These are phyloP conservation scores for Mytilinidion resinicola DNA, from an alignment of 495 filamentous ascomycete genomes.

Conservation along the genomic window DNA sequence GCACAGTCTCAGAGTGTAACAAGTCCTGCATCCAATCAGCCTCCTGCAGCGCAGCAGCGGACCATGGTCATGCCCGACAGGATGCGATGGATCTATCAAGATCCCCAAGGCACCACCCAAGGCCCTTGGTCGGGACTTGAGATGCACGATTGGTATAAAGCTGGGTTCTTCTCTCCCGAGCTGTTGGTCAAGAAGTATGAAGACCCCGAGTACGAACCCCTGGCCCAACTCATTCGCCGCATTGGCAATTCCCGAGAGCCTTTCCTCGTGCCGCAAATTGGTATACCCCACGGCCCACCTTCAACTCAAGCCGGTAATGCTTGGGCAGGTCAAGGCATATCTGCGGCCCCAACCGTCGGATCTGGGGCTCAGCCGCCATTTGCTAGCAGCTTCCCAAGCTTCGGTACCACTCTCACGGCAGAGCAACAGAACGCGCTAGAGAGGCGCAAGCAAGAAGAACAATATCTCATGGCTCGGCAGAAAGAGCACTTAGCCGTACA, in stretches of 20 bases:
- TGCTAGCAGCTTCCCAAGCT: slow-evolving; percentile 87
- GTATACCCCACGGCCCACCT: slow-evolving; percentile 77
- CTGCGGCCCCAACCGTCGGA: slow-evolving; percentile 37
- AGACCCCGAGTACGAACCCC: slow-evolving; percentile 86
- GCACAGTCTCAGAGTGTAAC: slow-evolving; percentile 25
- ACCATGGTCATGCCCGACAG: slow-evolving; percentile 99
- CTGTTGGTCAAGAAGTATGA: slow-evolving; percentile 90
- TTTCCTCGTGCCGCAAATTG: slow-evolving; percentile 94
- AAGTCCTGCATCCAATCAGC: slow-evolving; percentile 45
- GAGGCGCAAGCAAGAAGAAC: slow-evolving; percentile 93
- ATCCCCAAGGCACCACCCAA: slow-evolving; percentile 85
- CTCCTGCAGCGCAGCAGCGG: slow-evolving; percentile 66
- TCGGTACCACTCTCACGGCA: slow-evolving; percentile 93
- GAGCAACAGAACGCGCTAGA: slow-evolving; percentile 97
- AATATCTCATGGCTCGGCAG: slow-evolving; percentile 91
- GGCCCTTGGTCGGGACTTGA: slow-evolving; percentile 93
- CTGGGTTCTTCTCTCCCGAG: slow-evolving; percentile 92
- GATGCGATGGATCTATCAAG: slow-evolving; percentile 97
- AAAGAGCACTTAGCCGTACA: slow-evolving; percentile 79
- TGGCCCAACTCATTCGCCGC: slow-evolving; percentile 90
- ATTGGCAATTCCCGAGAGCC: slow-evolving; percentile 97
- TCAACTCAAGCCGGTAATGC: slow-evolving; percentile 43
- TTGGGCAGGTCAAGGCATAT: slow-evolving; percentile 35
- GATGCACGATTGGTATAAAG: slow-evolving; percentile 99
- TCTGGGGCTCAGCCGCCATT: slow-evolving; percentile 82